These are phyloP conservation scores for Tolypocladium sp. DNA, from an alignment of 2,329 filamentous ascomycete genomes.

Conservation along the genomic window DNA sequence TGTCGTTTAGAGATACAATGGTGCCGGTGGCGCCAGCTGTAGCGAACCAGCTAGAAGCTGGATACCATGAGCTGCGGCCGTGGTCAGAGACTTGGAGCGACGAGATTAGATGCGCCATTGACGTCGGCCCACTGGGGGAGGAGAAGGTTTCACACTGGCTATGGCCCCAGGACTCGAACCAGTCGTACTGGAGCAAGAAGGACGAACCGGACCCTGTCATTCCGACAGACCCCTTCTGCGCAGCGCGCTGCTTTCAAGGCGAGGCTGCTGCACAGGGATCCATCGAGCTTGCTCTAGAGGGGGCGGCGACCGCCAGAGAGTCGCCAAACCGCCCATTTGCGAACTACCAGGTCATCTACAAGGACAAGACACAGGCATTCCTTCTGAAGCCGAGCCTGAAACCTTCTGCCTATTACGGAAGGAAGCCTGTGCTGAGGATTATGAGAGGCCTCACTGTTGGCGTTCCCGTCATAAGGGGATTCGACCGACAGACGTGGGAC, in stretches of 20 bases:
- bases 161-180: constrained; percentile 55
- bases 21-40: constrained; percentile 74
- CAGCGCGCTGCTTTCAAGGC: constrained; percentile 48
- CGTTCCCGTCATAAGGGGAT: constrained; percentile 81
- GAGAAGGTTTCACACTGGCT: constrained; percentile 80
- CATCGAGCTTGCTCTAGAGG: constrained; percentile 22
- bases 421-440: constrained; percentile 75
- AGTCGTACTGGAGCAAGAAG: constrained; percentile 7
- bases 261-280: constrained; percentile 49
- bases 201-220: constrained; percentile 28
- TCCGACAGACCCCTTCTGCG: constrained; percentile 48
- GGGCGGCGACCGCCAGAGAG: constrained; percentile 26
- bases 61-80: constrained; percentile 75
- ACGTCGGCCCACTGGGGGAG: constrained; percentile 82
- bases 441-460: constrained; percentile 76
- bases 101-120: constrained; percentile 80
- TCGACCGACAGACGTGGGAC: constrained; percentile 70
- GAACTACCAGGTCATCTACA: constrained; percentile 79
- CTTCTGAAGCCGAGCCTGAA: constrained; percentile 78
- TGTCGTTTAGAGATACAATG: constrained; percentile 62
- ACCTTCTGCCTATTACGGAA: constrained; percentile 76
- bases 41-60: constrained; percentile 87
- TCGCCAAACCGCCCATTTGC: constrained; percentile 51
- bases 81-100: constrained; percentile 92
- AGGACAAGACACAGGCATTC: constrained; percentile 66